A percentile compares a stretch with the other conserved stretches of the same genome.
Conservation (phyloP, 2,329 filamentous ascomycete genomes). For the Colletotrichum trifolii region DNA sequence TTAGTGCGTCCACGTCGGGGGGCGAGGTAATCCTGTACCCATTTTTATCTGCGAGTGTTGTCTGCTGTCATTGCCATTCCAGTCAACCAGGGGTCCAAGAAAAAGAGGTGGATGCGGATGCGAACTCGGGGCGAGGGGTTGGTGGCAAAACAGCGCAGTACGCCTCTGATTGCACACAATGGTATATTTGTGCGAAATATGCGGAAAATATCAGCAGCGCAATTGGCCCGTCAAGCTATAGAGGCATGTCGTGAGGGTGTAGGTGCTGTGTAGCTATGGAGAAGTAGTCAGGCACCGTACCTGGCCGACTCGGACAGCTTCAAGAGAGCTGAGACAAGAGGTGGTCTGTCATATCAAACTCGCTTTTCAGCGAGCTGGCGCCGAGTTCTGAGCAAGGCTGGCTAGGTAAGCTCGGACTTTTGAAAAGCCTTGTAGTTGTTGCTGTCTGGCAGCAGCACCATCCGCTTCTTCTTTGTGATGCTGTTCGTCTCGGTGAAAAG, state of each 20-base stretch:
- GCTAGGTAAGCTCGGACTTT: constrained; percentile 1
- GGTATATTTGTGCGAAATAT: too few species aligned
- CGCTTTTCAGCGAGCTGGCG: not conserved
- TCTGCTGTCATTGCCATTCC: constrained; percentile 12
- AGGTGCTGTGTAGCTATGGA: not conserved
- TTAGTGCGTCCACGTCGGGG: not conserved
- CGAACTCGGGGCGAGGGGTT: not conserved
- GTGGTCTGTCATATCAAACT: constrained; percentile 1
- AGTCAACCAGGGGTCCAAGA: constrained; percentile 23
- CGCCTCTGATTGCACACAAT: too few species aligned
- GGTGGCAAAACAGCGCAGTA: not conserved
- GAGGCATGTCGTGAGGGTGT: not conserved
- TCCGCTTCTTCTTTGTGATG: constrained; percentile 11
- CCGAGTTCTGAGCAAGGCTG: constrained; percentile 17
- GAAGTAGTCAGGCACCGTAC: not conserved
- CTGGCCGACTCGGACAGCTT: not conserved
- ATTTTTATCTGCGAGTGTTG: constrained; percentile 33
- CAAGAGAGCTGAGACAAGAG: constrained; percentile 11
- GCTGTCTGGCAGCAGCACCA: not conserved
- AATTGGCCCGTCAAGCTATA: constrained; percentile 9
- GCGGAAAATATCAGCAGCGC: not conserved
- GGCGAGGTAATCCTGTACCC: not conserved
- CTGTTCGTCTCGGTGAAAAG: constrained; percentile 26
- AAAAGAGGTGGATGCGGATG: too few species aligned
- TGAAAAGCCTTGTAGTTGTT: not conserved